Conservation (phyloP, 73 alveolate species). For the Paramecium bursaria region DNA sequence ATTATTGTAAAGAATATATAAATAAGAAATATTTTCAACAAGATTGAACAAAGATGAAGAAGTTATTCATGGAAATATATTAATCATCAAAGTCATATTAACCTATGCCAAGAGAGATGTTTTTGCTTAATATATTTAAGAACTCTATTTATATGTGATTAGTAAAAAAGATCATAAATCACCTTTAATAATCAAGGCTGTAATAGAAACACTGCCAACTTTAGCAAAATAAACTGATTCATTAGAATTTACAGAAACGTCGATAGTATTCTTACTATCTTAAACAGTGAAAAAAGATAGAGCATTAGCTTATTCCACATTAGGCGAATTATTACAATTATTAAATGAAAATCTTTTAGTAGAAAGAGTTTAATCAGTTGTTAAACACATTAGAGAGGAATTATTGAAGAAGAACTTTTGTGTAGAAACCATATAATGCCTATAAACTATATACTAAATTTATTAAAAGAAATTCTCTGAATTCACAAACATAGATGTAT, state of each 20-base stretch:
- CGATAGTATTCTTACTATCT: slow-evolving; percentile 15
- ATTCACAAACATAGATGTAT: slow-evolving; percentile 37
- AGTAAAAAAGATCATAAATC: slow-evolving; percentile 65
- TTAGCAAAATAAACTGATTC: slow-evolving; percentile 57
- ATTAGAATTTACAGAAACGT: slow-evolving; percentile 28
- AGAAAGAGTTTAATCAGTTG: not conserved
- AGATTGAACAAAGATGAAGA: slow-evolving; percentile 45
- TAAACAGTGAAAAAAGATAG: slow-evolving; percentile 10
- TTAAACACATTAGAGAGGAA: slow-evolving; percentile 16
- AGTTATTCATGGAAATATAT: slow-evolving; percentile 59
- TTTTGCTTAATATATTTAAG: not conserved
- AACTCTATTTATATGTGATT: slow-evolving; percentile 43
- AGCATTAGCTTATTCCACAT: slow-evolving; percentile 18
- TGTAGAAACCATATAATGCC: slow-evolving; percentile 44
- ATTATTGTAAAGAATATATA: slow-evolving; percentile 6
- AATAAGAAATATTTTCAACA: not conserved
- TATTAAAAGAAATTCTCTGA: slow-evolving; percentile 18
- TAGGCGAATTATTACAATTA: not conserved
- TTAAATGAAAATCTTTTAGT: slow-evolving; percentile 19
- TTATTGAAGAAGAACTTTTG: slow-evolving; percentile 36
- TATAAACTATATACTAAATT: slow-evolving; percentile 6
- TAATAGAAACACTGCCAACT: slow-evolving; percentile 60
- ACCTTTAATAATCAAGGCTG: slow-evolving; percentile 31
- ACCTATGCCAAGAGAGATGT: slow-evolving; percentile 61
- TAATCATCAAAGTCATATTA: slow-evolving; percentile 47